Conservation (phyloP, 805 yeast species). For the Wickerhamiella hasegawae region DNA sequence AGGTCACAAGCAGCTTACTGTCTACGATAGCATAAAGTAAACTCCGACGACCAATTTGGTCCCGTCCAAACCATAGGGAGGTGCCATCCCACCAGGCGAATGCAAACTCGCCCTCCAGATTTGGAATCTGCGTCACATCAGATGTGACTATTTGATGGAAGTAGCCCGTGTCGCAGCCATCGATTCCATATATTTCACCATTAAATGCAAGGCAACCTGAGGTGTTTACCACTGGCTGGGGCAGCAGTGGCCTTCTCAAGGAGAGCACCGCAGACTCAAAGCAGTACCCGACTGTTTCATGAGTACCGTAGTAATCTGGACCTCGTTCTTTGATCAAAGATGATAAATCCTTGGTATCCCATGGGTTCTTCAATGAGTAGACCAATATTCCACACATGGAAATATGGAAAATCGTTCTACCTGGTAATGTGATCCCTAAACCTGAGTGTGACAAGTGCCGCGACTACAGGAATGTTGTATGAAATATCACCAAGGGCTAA, state of each 20-base stretch:
- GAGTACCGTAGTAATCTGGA: constrained; percentile 15
- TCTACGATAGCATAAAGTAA: constrained; percentile 30
- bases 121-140: constrained; percentile 29
- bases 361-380: too few species aligned
- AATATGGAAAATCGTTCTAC: too few species aligned
- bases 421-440: background rate
- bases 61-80: constrained; percentile 64
- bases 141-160: constrained; percentile 26
- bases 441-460: background rate
- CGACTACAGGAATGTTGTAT: background rate
- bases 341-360: too few species aligned
- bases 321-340: constrained; percentile 18
- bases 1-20: constrained; percentile 8
- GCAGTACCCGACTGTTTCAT: background rate
- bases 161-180: constrained; percentile 48
- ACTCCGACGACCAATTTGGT: constrained; percentile 66
- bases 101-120: constrained; percentile 75
- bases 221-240: constrained; percentile 42
- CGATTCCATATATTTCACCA: constrained; percentile 67
- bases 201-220: constrained; percentile 53
- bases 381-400: constrained; percentile 24
- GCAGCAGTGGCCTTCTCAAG: constrained; percentile 58
- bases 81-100: constrained; percentile 28
- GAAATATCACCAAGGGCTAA: too few species aligned
- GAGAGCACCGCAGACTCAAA: constrained; percentile 47